Evolutionary conservation across 495 filamentous ascomycete species (phyloP).

Genomic region (Aspergillus biplanus): DNA sequence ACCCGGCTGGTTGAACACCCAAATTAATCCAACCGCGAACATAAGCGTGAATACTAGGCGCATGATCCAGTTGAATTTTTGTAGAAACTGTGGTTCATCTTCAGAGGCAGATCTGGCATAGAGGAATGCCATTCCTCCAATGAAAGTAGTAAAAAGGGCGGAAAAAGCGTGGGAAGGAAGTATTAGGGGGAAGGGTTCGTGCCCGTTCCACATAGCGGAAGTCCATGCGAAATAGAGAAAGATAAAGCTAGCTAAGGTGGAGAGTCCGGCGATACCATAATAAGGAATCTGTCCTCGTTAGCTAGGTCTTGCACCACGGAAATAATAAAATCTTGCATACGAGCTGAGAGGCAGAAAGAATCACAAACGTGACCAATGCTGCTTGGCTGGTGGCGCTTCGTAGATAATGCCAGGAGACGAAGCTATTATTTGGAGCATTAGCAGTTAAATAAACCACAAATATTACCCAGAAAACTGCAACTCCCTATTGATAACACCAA

Average conservation of each 20-base stretch:
- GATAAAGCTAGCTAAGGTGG: constrained; percentile 39
- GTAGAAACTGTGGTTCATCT: constrained; percentile 37
- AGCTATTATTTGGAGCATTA: constrained; percentile 26
- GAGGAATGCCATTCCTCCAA: constrained; percentile 36
- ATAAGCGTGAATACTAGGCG: constrained; percentile 34
- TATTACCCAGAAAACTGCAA: constrained; percentile 38
- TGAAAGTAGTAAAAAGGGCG: constrained; percentile 22
- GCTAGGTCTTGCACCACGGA: background rate
- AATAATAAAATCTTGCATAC: constrained; percentile 31
- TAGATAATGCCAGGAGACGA: constrained; percentile 38
- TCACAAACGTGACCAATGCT: constrained; percentile 32
- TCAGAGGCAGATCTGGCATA: constrained; percentile 32
- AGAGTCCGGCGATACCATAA: constrained; percentile 38
- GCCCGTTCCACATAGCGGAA: constrained; percentile 33
- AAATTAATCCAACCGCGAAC: constrained; percentile 32
- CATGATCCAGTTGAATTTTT: constrained; percentile 34
- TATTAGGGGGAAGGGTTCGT: constrained; percentile 41
- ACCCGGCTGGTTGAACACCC: constrained; percentile 36
- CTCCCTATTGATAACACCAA: constrained; percentile 28
- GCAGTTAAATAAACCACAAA: constrained; percentile 28
- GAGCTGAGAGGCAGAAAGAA: constrained; percentile 44
- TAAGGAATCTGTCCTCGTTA: constrained; percentile 40
- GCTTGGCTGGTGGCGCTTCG: constrained; percentile 41
- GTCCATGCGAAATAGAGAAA: constrained; percentile 33
- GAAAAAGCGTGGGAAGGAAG: constrained; percentile 25